Base-by-base conservation (phyloP, 2,329 filamentous ascomycete genomes). In the Coleophoma cylindrospora region DNA sequence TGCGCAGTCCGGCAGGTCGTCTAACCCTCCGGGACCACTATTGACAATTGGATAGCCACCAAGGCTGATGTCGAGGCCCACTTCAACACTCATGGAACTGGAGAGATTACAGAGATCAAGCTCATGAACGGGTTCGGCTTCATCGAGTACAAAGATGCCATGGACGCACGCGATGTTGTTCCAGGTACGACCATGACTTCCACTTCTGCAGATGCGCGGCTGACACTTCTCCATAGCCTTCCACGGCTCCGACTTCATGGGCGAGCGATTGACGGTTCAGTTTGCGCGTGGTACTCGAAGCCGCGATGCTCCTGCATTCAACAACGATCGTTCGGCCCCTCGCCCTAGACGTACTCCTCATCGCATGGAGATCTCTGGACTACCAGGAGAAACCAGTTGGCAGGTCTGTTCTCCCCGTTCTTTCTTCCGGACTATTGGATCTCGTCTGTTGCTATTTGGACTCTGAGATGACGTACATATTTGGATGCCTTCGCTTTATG, bases 41-140 rank as follows among this genome's bases (percentile, higher is more conserved):
- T 57, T 64, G 47, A 63, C 41, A 19, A n/a, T 27, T 47, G 41
- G 50, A 49, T 75, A 95, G 91, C 89, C 75, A 96, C 91, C 73
- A 97, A 97, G 78, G 84, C 89, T 72, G 92, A 99, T 70, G 87
- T 99, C 70, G 91, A 97, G 75, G 83, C 85, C 64, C 92, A 97
- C 73, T 99, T 99, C 75, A 86, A 86, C 70, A 90, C 85, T 66
- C 91, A 96, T 84, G 94, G 92, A 68, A 92, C 91, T 62, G 94
- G 94, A 70, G 91, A 96, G 70, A 97, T 99, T 69, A 94, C 88
- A 61, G 94, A 99, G 76, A 92, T 99, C 76, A 99, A 99, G 79
- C 84, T 99, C 57, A 99, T 99, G 94, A 97, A 96, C 69, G 94
- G 94, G 66, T 99, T 99, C 68, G 94, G 94, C 69, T 99, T 99